Percentiles rank a stretch among this genome's conserved stretches.
phyloP scores from a whole-genome alignment of 2,329 filamentous ascomycete species.

The Hymenoscyphus linearis region DNA sequence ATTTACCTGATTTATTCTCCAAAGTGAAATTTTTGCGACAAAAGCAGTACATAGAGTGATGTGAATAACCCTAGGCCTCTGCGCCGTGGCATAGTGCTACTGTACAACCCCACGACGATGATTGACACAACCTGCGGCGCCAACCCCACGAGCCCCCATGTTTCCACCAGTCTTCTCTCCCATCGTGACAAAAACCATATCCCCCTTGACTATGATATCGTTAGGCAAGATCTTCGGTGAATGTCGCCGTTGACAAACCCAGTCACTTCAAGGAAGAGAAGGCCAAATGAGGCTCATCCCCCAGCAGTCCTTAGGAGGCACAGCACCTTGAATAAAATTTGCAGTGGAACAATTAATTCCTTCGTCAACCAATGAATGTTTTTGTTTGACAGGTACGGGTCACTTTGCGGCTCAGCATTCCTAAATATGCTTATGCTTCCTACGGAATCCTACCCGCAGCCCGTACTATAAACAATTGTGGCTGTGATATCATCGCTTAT shows the following conservation, averaged over 20 bases:
- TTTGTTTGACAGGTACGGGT: neutral
- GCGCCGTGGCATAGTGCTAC: neutral
- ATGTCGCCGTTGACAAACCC: too few relatives aligned
- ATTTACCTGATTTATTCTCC: neutral
- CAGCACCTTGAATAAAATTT: neutral
- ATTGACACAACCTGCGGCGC: slow-evolving; percentile 1
- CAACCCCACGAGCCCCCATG: slow-evolving; percentile 16
- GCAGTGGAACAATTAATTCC: neutral
- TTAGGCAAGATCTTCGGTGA: slow-evolving; percentile 65
- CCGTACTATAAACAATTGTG: neutral
- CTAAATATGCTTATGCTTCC: neutral
- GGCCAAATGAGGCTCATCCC: too few relatives aligned
- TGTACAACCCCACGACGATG: neutral
- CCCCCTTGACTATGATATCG: slow-evolving; percentile 58
- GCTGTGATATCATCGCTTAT: neutral
- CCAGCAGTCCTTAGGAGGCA: too few relatives aligned
- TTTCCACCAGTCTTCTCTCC: slow-evolving; percentile 46
- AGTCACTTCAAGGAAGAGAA: too few relatives aligned
- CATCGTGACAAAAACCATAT: slow-evolving; percentile 70
- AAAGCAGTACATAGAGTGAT: neutral
- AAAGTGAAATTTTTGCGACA: neutral
- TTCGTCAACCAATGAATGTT: neutral
- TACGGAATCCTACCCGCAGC: neutral
- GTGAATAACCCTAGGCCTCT: too few relatives aligned
- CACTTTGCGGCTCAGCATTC: neutral